Evolutionary conservation across 306 rosid genomes (phyloP).

Genomic region (Dalbergia oliveri): DNA sequence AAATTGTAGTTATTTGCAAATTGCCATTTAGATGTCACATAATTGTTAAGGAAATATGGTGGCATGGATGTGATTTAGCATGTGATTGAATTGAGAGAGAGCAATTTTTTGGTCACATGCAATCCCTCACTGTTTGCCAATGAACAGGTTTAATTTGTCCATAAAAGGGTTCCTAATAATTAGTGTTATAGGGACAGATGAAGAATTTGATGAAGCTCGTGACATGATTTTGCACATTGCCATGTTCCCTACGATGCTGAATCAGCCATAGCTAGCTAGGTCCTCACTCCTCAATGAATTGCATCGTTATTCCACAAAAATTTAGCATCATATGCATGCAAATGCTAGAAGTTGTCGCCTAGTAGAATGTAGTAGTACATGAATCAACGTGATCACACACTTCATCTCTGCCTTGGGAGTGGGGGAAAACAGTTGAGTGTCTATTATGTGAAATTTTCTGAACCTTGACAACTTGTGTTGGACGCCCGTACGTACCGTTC

Average conservation of each 20-base stretch:
- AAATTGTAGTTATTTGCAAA: not conserved
- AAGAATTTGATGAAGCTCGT: constrained; percentile 9
- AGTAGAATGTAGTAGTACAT: constrained; percentile 4
- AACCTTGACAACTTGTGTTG: not conserved
- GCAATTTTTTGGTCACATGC: constrained; percentile 25
- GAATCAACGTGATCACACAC: constrained; percentile 28
- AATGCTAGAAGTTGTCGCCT: constrained; percentile 39
- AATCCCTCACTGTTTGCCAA: not conserved
- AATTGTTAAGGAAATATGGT: not conserved
- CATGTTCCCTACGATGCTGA: constrained; percentile 31
- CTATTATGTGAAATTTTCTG: no score
- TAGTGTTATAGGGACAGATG: constrained; percentile 23
- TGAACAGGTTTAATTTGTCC: not conserved
- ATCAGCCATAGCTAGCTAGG: constrained; percentile 9
- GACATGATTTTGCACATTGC: constrained; percentile 38
- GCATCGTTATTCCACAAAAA: constrained; percentile 30
- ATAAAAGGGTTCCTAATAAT: not conserved
- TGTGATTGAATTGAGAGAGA: constrained; percentile 25
- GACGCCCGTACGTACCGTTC: not conserved
- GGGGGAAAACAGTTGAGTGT: not conserved
- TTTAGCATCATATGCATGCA: constrained; percentile 45
- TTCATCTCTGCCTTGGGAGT: constrained; percentile 40
- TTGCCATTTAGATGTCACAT: not conserved
- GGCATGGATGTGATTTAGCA: not conserved
- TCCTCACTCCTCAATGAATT: not conserved